phyloP scores from a whole-genome alignment of 2,329 filamentous ascomycete species.

The Pseudogymnoascus sp. region DNA sequence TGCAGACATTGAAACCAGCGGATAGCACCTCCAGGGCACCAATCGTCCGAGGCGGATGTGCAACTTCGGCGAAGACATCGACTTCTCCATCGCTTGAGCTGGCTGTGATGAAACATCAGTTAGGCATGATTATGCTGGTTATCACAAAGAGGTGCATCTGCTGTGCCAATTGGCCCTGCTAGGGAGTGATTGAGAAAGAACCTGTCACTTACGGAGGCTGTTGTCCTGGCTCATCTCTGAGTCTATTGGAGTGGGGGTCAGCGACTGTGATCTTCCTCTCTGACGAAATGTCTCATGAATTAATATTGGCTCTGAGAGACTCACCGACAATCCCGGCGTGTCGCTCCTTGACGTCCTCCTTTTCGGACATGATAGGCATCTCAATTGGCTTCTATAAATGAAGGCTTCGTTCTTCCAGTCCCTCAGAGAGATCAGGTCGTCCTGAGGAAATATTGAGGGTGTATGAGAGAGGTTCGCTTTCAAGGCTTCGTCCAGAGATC shows the following conservation, averaged over 20 bases:
- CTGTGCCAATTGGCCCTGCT: not conserved
- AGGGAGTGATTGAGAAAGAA: not conserved
- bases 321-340: not conserved
- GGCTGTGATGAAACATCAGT: not conserved
- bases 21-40: not conserved
- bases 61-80: not conserved
- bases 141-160: not conserved
- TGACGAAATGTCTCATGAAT: not conserved
- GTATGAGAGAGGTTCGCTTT: not conserved
- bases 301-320: not conserved
- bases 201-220: not conserved
- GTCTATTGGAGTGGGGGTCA: not conserved
- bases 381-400: not conserved
- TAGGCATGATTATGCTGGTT: not conserved
- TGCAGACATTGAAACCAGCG: constrained; percentile 2
- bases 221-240: constrained; percentile 1
- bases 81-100: not conserved
- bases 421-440: not conserved
- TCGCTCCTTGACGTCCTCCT: not conserved
- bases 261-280: not conserved
- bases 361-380: not conserved
- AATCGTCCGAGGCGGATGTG: not conserved
- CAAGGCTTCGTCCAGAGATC: not conserved
- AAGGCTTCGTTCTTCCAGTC: not conserved
- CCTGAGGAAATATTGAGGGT: not conserved